These are phyloP conservation scores for Aspergillus sp. DNA, from an alignment of 2,329 filamentous ascomycete species.

Conservation along the genomic window DNA sequence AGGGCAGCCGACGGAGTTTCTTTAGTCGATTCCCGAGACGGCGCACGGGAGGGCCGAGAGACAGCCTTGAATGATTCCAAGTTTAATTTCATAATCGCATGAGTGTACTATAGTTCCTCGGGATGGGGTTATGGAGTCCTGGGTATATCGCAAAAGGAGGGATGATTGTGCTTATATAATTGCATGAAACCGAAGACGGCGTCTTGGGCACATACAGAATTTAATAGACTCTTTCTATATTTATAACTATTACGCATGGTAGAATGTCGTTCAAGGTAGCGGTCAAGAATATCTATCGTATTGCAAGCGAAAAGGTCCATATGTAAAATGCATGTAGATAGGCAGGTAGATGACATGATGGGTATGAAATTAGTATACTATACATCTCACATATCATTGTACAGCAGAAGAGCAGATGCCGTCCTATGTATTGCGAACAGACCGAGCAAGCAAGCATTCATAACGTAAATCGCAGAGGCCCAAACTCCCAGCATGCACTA, in stretches of 20 bases:
- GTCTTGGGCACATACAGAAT: neutral
- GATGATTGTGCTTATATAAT: neutral
- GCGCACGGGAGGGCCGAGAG: conserved; percentile 45
- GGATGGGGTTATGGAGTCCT: neutral
- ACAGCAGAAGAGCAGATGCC: neutral
- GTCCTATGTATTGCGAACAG: neutral
- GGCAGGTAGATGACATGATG: neutral
- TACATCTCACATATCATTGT: conserved; percentile 5
- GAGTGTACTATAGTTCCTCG: neutral
- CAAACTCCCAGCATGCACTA: conserved; percentile 12
- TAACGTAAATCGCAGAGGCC: neutral
- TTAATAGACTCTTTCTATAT: neutral
- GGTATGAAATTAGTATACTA: conserved; percentile 4
- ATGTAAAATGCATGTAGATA: neutral
- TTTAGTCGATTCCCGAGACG: conserved; percentile 44
- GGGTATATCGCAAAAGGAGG: neutral
- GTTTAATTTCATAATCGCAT: neutral
- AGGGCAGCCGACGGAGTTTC: conserved; percentile 34
- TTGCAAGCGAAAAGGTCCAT: neutral
- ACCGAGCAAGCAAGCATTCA: neutral
- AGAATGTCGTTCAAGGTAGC: too few relatives aligned
- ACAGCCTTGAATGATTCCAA: conserved; percentile 54
- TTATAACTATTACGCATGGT: too few relatives aligned
- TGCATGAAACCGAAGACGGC: neutral
- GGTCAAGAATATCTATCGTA: neutral